These are phyloP conservation scores for Osmozyma mogii DNA, from an alignment of 805 yeast species.

Conservation along the genomic window DNA sequence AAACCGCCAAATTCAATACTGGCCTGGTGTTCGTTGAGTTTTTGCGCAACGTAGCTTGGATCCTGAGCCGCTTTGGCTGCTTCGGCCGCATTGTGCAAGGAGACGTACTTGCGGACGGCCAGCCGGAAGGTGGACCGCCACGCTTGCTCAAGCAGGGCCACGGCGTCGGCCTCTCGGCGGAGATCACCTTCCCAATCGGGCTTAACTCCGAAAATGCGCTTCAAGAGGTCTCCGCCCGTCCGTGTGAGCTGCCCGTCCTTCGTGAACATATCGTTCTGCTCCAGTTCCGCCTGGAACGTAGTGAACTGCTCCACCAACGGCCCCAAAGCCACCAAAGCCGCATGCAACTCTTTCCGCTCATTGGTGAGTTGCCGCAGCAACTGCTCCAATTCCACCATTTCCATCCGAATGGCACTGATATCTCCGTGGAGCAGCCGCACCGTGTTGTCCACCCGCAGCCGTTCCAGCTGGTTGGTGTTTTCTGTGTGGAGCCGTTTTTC, in stretches of 20 bases:
- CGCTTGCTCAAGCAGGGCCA: constrained; percentile 19
- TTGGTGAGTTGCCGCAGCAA: constrained; percentile 12
- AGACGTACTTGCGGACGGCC: constrained; percentile 23
- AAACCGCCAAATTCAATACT: constrained; percentile 33
- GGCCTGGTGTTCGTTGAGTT: constrained; percentile 28
- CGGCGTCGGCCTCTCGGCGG: constrained; percentile 17
- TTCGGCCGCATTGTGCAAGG: constrained; percentile 22
- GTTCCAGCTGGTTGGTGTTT: constrained; percentile 5
- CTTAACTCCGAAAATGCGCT: constrained; percentile 16
- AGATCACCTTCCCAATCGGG: constrained; percentile 32
- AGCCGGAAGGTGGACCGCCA: constrained; percentile 24
- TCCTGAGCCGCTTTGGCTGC: constrained; percentile 17
- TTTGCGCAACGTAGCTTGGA: constrained; percentile 22
- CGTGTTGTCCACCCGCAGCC: background rate
- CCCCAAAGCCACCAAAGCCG: constrained; percentile 13
- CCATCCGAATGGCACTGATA: constrained; percentile 13
- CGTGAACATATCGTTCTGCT: constrained; percentile 13
- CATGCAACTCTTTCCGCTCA: constrained; percentile 18
- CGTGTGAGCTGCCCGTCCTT: constrained; percentile 24
- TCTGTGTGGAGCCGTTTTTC: constrained; percentile 7
- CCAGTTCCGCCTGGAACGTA: constrained; percentile 2
- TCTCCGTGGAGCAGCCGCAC: constrained; percentile 9
- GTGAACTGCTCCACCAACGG: constrained; percentile 16
- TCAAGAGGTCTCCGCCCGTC: constrained; percentile 19
- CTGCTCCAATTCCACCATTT: constrained; percentile 21